These are phyloP conservation scores for Magnusiomyces clavatus DNA, from an alignment of 1,139 yeast genomes.

Conservation along the genomic window DNA sequence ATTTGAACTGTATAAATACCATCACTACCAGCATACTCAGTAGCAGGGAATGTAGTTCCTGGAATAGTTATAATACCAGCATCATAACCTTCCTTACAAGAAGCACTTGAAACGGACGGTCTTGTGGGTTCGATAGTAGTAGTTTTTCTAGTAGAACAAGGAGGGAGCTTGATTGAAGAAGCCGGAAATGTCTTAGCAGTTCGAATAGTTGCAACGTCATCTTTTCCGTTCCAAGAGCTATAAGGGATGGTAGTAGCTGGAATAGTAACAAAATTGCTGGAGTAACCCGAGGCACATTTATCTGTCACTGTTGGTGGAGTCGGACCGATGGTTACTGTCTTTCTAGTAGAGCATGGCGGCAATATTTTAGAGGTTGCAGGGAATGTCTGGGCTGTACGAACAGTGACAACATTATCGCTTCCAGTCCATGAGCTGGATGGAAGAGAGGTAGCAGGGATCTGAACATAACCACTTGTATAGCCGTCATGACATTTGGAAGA, in stretches of 20 bases:
- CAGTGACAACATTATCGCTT: no score
- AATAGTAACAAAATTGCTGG: not conserved
- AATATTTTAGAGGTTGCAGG: no score
- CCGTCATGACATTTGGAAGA: no score
- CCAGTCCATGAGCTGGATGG: no score
- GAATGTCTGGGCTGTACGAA: no score
- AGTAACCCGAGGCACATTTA: conserved; percentile 15
- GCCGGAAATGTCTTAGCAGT: no score
- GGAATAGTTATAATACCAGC: not conserved
- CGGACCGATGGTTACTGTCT: conserved; percentile 6
- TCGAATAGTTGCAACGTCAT: no score
- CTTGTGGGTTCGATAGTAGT: conserved; percentile 5
- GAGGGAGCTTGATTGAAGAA: no score
- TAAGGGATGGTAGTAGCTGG: conserved; percentile 1
- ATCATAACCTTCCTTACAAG: conserved; percentile 14
- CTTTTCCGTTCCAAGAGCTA: not conserved
- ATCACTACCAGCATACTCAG: conserved; percentile 11
- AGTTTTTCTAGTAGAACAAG: not conserved
- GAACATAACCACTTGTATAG: no score
- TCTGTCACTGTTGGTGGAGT: conserved; percentile 4
- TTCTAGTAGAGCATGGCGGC: not conserved
- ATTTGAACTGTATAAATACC: no score
- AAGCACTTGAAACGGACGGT: conserved; percentile 5
- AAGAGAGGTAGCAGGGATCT: no score
- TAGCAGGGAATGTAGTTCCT: not conserved